These are phyloP conservation scores for Blastocystis sp. DNA, from an alignment of 352 stramenopile genomes.

Conservation along the genomic window DNA sequence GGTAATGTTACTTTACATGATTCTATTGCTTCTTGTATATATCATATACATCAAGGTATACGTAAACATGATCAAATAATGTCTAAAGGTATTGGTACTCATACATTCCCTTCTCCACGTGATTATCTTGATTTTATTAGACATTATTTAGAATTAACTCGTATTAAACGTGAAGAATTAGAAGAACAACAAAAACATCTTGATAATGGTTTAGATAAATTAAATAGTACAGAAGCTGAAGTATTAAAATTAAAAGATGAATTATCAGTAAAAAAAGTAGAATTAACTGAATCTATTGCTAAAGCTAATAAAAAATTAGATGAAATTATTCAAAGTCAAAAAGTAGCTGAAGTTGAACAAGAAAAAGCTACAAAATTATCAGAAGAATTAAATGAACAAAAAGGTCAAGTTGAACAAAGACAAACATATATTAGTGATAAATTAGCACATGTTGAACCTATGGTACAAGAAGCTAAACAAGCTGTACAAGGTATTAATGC, in stretches of 20 bases:
- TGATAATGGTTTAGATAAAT: slow-evolving; percentile 88
- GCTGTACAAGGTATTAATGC: slow-evolving; percentile 94
- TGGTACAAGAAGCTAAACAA: slow-evolving; percentile 76
- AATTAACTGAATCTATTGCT: slow-evolving; percentile 42
- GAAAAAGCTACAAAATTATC: slow-evolving; percentile 83
- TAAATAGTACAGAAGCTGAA: slow-evolving; percentile 87
- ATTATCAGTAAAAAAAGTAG: slow-evolving; percentile 42
- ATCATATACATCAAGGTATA: slow-evolving; percentile 43
- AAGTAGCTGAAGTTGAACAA: slow-evolving; percentile 75
- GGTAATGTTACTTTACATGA: slow-evolving; percentile 30
- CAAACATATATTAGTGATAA: slow-evolving; percentile 81
- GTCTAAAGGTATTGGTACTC: slow-evolving; percentile 21
- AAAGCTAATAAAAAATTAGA: slow-evolving; percentile 47
- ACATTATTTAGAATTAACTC: slow-evolving; percentile 66
- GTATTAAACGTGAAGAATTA: slow-evolving; percentile 55
- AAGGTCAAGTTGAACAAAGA: slow-evolving; percentile 74
- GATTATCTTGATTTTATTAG: slow-evolving; percentile 74
- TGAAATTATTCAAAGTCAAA: slow-evolving; percentile 63
- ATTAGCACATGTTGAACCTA: slow-evolving; percentile 84
- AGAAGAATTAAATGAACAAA: slow-evolving; percentile 72
- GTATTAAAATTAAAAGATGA: slow-evolving; percentile 61
- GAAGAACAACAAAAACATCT: slow-evolving; percentile 88
- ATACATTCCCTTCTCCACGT: slow-evolving; percentile 55
- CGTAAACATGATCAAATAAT: slow-evolving; percentile 11
- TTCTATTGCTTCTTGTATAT: slow-evolving; percentile 16